A percentile compares a stretch with the other conserved stretches of the same genome.
phyloP scores from a whole-genome alignment of 495 filamentous ascomycete genomes.

The Podospora didyma region DNA sequence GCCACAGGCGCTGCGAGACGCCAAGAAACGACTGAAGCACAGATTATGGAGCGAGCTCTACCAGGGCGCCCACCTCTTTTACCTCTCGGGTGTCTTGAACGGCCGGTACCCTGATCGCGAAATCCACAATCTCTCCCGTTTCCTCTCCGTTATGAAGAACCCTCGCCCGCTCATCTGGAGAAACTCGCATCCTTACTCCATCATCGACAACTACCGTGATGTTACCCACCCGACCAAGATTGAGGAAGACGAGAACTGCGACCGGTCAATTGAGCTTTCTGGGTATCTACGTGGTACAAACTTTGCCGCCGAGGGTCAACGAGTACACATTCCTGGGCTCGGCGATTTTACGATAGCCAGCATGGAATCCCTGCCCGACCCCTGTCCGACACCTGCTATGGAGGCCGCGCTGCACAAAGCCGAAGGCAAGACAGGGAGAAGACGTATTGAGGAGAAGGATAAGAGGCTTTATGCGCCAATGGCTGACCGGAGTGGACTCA shows the following conservation, averaged over 20 bases:
- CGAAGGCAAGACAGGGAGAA: constrained; percentile 70
- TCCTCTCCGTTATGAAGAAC: constrained; percentile 98
- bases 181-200: constrained; percentile 87
- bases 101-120: constrained; percentile 95
- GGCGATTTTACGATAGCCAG: constrained; percentile 84
- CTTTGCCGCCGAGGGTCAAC: constrained; percentile 79
- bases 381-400: constrained; percentile 89
- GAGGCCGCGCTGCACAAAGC: constrained; percentile 78
- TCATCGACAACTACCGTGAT: constrained; percentile 92
- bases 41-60: constrained; percentile 96
- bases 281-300: constrained; percentile 96
- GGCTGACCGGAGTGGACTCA: constrained; percentile 92
- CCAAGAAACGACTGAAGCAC: constrained; percentile 94
- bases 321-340: constrained; percentile 88
- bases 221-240: constrained; percentile 87
- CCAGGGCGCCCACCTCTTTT: constrained; percentile 94
- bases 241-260: constrained; percentile 82
- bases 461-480: constrained; percentile 95
- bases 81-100: constrained; percentile 91
- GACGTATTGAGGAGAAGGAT: constrained; percentile 87
- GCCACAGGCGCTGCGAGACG: constrained; percentile 78
- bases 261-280: constrained; percentile 85
- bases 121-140: constrained; percentile 89
- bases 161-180: constrained; percentile 94
- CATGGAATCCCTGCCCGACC: constrained; percentile 86